Evolutionary conservation across 257 asterid species (phyloP).

Genomic region (Jasminum sambac): DNA sequence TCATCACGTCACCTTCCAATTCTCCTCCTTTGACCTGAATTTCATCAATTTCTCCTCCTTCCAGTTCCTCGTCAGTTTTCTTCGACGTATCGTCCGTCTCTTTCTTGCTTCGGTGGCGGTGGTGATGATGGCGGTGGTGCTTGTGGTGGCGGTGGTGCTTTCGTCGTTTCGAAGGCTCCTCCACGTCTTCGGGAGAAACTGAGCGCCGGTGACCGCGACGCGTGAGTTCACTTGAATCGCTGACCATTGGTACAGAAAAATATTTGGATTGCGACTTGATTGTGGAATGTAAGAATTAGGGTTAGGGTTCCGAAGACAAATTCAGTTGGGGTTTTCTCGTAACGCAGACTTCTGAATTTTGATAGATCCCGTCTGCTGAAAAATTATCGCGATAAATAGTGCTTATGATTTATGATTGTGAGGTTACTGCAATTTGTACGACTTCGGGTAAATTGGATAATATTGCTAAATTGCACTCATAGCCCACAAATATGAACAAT

Average conservation of each 20-base stretch:
- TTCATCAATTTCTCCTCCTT: slow-evolving; percentile 29
- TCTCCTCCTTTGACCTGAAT: slow-evolving; percentile 27
- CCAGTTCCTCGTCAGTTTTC: slow-evolving; percentile 31
- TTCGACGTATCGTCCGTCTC: slow-evolving; percentile 34
- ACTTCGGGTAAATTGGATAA: background rate
- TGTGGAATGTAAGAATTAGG: slow-evolving; percentile 34
- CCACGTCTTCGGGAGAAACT: slow-evolving; percentile 55
- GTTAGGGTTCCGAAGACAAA: slow-evolving; percentile 33
- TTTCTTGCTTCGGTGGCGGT: slow-evolving; percentile 57
- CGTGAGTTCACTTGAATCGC: slow-evolving; percentile 60
- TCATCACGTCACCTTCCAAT: slow-evolving; percentile 21
- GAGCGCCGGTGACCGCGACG: slow-evolving; percentile 75
- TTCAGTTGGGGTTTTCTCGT: background rate
- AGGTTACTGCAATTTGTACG: background rate
- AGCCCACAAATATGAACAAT: background rate
- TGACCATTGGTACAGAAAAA: slow-evolving; percentile 43
- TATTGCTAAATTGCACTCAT: background rate
- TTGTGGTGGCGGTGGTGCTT: slow-evolving; percentile 77
- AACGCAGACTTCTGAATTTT: background rate
- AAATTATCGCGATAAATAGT: background rate
- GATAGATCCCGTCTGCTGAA: background rate
- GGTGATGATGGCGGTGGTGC: slow-evolving; percentile 52
- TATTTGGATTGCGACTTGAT: slow-evolving; percentile 3
- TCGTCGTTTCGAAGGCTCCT: slow-evolving; percentile 77
- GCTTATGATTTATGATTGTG: background rate